Evolutionary conservation across 768 basidiomycete species (phyloP), one percentile per base, ranked within the genome.

Genomic region (Cystofilobasidium ferigula): DNA sequence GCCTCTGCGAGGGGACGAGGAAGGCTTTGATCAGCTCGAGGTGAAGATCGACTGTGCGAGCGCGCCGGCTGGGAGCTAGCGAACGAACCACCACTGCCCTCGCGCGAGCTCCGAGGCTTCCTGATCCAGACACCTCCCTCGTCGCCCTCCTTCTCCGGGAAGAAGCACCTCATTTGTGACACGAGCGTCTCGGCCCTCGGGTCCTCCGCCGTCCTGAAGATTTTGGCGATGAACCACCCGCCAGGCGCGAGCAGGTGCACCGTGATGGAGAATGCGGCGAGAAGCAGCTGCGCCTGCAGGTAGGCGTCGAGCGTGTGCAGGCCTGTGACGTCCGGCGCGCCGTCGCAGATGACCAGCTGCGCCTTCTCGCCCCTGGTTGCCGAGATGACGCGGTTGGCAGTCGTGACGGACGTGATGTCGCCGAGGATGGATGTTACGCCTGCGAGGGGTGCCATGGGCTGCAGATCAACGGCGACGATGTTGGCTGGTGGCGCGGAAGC

Each of bases 291-390:
- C 8, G 76, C 75, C 64, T 80, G 79, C 5, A 80, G 76, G 67
- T 78, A 78, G 20, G 77, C 78, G 69, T 80, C 79, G n/a, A 80
- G 71, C 64, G 78, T 78, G 67, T 80, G 79, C 1, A 80, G 74
- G 34, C 79, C 79, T 9, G 79, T 79, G 20, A 80, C 79, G 69
- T 80, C 79, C 18, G 79, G 79, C 18, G 79, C 79, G 10, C 79
- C 79, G 64, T 80, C 79, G 69, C 79, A 80, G n/a, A 80, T 76
- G 5, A 79, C 77, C 56, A 80, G 69, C 62, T 80, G 77, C 0
- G 79, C 78, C 45, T 74, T 72, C 16, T 74, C 68, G 3, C 76
- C 77, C n/a, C 71, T 72, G 69, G 79, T 74, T 34, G 78, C 76
- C 22, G 71, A 68, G 48, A 80, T 74, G 61, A 80, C 78, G 28